Base-by-base conservation (phyloP, 148 eudicot genomes). In the Fagopyrum tataricum region DNA sequence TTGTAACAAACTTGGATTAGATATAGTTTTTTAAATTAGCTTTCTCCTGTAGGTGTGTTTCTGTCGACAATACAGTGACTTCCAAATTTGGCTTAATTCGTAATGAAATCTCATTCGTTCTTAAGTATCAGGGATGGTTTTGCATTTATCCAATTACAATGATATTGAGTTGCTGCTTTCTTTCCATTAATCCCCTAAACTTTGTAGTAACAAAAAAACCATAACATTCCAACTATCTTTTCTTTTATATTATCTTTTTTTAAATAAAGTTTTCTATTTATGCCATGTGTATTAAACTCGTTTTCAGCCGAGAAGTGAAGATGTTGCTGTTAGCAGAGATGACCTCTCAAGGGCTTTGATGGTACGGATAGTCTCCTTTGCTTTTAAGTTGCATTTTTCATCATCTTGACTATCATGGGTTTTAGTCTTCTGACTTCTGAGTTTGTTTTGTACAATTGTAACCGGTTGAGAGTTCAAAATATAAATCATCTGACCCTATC, bases 311-410 rank as follows among this genome's bases (percentile, higher is more conserved):
- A 90, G 87, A 74, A 83, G 82, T 71, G 98, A 91, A 75, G 98
- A 87, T 72, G 84, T 82, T 76, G 90, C 83, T 78, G 80, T 84
- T 78, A 90, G 85, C 77, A 87, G 90, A 76, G 96, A 91, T 68
- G 92, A 95, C 74, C 89, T 95, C 61, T 91, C 98, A 55, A 84
- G 80, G 82, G 89, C 89, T 71, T 78, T 95, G 74, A 90, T 91
- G 98, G 98, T 95, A 85, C 18, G 14, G 13, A 70, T 44, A 11
- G 10, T 44, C 7, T 44, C 20, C 58, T 71, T 4, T 71, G 39
- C 62, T 56, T 21, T 56, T 12, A 20, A n/a, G 62, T 56, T 20
- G 9, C 7, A 6, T 56, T 6, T 56, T 20, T 6, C 3, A 56
- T 56, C 26, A 56, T 56, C 37, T 31, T 31, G 37, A 31, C 1